These are phyloP conservation scores for Lichtheimia hyalospora DNA, from an alignment of 371 early-diverging fungal genomes.

Conservation along the genomic window DNA sequence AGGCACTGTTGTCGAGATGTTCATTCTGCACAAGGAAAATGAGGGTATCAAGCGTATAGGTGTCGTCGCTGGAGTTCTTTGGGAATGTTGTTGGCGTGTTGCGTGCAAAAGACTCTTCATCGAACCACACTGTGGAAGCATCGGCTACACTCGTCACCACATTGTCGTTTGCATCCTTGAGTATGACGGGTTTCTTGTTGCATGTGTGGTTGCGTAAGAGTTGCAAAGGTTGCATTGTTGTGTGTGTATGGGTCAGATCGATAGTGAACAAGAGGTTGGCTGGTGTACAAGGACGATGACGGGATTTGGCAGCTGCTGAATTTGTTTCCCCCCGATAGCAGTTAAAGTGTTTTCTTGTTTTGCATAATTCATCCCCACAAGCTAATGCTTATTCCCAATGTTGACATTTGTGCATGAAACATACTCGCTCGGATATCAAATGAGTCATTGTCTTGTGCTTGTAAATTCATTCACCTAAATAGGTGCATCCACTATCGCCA, in stretches of 20 bases:
- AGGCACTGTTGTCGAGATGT: slow-evolving; percentile 67
- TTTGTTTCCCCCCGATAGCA: too few relatives aligned
- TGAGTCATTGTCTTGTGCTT: too few relatives aligned
- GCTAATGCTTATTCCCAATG: too few relatives aligned
- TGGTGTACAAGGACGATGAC: too few relatives aligned
- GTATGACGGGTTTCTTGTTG: slow-evolving; percentile 51
- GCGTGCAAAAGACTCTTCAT: slow-evolving; percentile 53
- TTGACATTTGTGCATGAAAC: too few relatives aligned
- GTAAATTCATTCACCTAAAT: too few relatives aligned
- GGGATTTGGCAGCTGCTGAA: too few relatives aligned
- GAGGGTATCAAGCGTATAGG: slow-evolving; percentile 76
- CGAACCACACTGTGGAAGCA: slow-evolving; percentile 58
- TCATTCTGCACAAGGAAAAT: slow-evolving; percentile 69
- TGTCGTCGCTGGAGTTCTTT: slow-evolving; percentile 54
- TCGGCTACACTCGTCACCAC: slow-evolving; percentile 55
- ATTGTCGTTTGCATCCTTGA: slow-evolving; percentile 45
- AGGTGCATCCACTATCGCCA: too few relatives aligned
- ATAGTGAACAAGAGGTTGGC: neutral
- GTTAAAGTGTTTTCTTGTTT: too few relatives aligned
- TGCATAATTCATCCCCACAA: too few relatives aligned
- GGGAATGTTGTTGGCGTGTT: slow-evolving; percentile 60
- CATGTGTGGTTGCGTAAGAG: slow-evolving; percentile 66
- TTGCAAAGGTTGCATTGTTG: slow-evolving; percentile 39
- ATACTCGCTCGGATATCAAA: too few relatives aligned
- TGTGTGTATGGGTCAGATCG: neutral